These are phyloP conservation scores for Flaveria trinervia DNA, from an alignment of 129 eudicot genomes.

Conservation along the genomic window DNA sequence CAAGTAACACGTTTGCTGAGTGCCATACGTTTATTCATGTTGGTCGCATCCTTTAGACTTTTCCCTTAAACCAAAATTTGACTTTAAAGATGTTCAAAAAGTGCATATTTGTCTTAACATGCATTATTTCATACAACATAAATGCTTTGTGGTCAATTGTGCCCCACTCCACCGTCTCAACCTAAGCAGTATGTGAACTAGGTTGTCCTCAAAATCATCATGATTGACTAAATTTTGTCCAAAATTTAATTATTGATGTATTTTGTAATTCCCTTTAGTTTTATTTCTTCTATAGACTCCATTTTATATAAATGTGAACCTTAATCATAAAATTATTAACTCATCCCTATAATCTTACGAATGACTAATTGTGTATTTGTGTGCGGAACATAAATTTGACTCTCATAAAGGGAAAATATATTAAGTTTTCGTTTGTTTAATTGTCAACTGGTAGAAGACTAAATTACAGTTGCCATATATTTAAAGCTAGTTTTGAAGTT, in stretches of 20 bases:
- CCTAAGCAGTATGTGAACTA: not conserved
- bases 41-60: too few relatives aligned
- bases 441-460: too few relatives aligned
- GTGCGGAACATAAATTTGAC: too few relatives aligned
- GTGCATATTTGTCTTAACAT: conserved; percentile 27
- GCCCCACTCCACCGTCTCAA: not conserved
- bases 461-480: too few relatives aligned
- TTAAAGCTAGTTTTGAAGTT: too few relatives aligned
- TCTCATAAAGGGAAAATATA: too few relatives aligned
- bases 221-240: not conserved
- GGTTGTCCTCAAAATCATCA: not conserved
- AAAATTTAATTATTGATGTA: too few relatives aligned
- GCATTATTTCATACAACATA: conserved; percentile 12
- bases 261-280: not conserved
- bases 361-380: too few relatives aligned
- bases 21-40: not conserved
- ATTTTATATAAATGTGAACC: too few relatives aligned
- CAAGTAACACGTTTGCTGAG: not conserved
- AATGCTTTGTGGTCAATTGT: not conserved
- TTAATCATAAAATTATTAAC: too few relatives aligned
- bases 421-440: too few relatives aligned
- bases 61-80: conserved; percentile 4
- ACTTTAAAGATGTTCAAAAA: conserved; percentile 21
- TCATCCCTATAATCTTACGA: too few relatives aligned
- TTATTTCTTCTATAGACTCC: not conserved